A percentile compares a stretch with the other conserved stretches of the same genome.
These are phyloP conservation scores for Alliaria petiolata DNA, from an alignment of 345 rosid species.

Conservation along the genomic window DNA sequence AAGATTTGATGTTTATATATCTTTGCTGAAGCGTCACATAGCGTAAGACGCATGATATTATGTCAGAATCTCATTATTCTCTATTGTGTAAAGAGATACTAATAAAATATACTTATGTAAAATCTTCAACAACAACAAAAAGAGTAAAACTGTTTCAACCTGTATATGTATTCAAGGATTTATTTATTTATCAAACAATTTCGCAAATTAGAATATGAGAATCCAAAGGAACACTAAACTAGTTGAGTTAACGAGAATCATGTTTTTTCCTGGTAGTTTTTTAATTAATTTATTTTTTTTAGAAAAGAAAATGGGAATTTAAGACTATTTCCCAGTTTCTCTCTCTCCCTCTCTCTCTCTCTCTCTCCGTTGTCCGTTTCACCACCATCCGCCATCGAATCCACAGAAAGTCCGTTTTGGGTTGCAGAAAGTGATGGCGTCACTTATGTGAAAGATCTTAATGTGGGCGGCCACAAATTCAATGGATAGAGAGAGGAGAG, in stretches of 20 bases:
- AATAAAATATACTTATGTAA: background rate
- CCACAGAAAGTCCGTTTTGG: constrained; percentile 25
- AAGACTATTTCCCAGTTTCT: background rate
- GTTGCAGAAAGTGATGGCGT: background rate
- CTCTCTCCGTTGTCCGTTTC: background rate
- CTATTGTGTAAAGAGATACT: background rate
- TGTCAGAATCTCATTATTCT: background rate
- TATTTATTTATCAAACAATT: too few relatives aligned
- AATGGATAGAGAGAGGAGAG: constrained; percentile 38
- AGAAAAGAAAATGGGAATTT: too few relatives aligned
- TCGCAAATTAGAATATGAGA: too few relatives aligned
- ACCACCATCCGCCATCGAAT: constrained; percentile 17
- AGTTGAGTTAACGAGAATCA: too few relatives aligned
- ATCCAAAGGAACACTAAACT: too few relatives aligned
- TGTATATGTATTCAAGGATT: too few relatives aligned
- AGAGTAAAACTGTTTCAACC: background rate
- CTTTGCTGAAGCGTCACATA: background rate
- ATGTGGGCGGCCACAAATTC: constrained; percentile 13
- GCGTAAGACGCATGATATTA: background rate
- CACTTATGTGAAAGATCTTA: background rate
- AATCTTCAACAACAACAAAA: background rate
- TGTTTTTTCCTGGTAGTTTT: too few relatives aligned
- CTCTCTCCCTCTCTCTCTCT: background rate
- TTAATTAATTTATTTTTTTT: too few relatives aligned
- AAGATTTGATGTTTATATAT: background rate